Base-by-base conservation (phyloP, 1,284 basidiomycete species). In the Rhodofomes roseus region DNA sequence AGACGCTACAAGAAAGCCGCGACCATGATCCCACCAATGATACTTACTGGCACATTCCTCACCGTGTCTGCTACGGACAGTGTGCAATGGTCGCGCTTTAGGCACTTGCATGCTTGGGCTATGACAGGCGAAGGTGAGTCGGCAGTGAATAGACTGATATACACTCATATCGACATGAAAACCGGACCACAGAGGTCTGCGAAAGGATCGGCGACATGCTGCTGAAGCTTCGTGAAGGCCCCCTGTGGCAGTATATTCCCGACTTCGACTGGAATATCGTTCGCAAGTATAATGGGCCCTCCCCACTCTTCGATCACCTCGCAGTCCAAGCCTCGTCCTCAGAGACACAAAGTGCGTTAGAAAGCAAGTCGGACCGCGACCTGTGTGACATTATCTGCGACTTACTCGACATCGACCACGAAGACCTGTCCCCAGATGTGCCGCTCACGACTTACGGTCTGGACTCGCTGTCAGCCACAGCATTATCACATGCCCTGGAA, bases 401-500 rank as follows among this genome's bases (percentile, higher is more conserved):
- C 3, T 56, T 68, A 5, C 62, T 78, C 5, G 74, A 73, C 41
- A 61, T 79, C 23, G 60, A 70, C 0, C 44, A 60, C 12, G 65
- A 70, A 29, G 76, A 78, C 43, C 71, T 79, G 44, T 68, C 70
- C 18, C 60, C 62, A 1, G 71, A 76, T 36, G 73, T 76, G 2
- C 77, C 77, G 0, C 68, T 79, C 54, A 76, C 74, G 1, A 66
- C 72, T 1, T 79, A 77, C 55, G 78, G 77, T 14, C 66, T 78
- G 14, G 77, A 79, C 62, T 79, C 77, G 0, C 66, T 78, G 1
- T 70, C 72, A 4, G 77, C 77, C 1, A 71, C 71, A 1, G 66
- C 71, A 11, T 65, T 78, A 9, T 73, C 76, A 2, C 68, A 69
- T 48, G 66, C 66, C 3, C 66, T 78, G 37, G 68, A 70, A 6